Percentiles rank a stretch among this genome's conserved stretches.
These are phyloP conservation scores for Sclerotinia subarctica DNA, from an alignment of 2,329 filamentous ascomycete genomes.

Conservation along the genomic window DNA sequence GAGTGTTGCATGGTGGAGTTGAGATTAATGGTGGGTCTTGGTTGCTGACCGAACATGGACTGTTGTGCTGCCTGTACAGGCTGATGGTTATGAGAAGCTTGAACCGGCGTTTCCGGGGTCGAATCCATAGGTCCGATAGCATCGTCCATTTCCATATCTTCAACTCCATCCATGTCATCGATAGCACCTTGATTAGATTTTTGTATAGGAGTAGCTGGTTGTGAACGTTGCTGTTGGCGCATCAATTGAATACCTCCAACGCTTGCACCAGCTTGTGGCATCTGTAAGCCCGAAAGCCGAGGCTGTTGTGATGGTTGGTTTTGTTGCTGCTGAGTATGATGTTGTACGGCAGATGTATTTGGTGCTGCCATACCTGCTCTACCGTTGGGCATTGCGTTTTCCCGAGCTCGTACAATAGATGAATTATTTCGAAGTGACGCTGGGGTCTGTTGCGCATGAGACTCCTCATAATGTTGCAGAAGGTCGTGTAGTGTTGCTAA, in stretches of 20 bases:
- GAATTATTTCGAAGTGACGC: slow-evolving; percentile 44
- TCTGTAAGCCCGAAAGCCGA: slow-evolving; percentile 33
- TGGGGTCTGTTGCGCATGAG: slow-evolving; percentile 71
- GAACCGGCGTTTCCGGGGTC: slow-evolving; percentile 48
- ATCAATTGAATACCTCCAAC: slow-evolving; percentile 39
- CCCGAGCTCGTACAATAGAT: slow-evolving; percentile 43
- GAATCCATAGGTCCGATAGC: slow-evolving; percentile 64
- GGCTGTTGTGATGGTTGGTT: slow-evolving; percentile 28
- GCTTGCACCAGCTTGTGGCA: slow-evolving; percentile 33
- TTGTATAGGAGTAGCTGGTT: slow-evolving; percentile 36
- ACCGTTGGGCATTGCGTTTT: slow-evolving; percentile 46
- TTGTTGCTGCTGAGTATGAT: slow-evolving; percentile 45
- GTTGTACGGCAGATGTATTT: slow-evolving; percentile 43
- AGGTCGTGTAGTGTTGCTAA: slow-evolving; percentile 91
- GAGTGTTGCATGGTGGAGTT: slow-evolving; percentile 67
- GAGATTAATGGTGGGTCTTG: slow-evolving; percentile 73
- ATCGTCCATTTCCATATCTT: slow-evolving; percentile 97
- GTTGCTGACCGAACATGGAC: slow-evolving; percentile 59
- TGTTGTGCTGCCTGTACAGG: slow-evolving; percentile 69
- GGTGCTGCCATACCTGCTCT: slow-evolving; percentile 42
- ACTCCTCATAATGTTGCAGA: slow-evolving; percentile 93
- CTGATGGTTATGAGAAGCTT: slow-evolving; percentile 44
- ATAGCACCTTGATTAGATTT: slow-evolving; percentile 32
- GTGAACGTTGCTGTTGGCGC: slow-evolving; percentile 38
- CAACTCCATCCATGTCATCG: slow-evolving; percentile 78